These are phyloP conservation scores for Exobasidium cylindrosporum DNA, from an alignment of 1,284 basidiomycete genomes.

Conservation along the genomic window DNA sequence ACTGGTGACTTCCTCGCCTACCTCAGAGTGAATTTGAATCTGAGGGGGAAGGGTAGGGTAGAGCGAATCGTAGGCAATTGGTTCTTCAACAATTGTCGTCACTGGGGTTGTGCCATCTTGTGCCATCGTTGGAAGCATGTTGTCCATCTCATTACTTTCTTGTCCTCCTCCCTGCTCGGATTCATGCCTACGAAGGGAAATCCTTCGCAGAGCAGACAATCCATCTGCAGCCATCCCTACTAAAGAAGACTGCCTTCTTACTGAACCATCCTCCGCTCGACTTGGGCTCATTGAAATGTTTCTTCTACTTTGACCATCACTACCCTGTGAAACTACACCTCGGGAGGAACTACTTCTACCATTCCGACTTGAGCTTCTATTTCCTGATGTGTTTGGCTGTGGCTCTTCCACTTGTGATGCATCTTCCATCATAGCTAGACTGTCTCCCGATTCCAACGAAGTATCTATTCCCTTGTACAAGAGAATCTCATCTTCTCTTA, in stretches of 20 bases:
- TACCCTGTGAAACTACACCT: background rate
- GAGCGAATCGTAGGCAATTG: background rate
- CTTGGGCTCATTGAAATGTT: background rate
- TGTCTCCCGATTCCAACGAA: background rate
- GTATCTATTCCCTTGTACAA: conserved; percentile 7
- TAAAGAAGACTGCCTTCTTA: background rate
- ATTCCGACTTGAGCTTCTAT: background rate
- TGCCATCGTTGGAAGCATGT: background rate
- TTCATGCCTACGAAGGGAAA: background rate
- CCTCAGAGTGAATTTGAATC: background rate
- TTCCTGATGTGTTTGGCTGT: background rate
- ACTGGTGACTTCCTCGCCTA: background rate
- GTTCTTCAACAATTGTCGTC: background rate
- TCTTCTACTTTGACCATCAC: background rate
- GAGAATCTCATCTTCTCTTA: conserved; percentile 8
- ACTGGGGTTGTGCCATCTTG: background rate
- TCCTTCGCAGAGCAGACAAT: background rate
- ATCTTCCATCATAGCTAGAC: background rate
- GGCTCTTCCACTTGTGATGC: background rate
- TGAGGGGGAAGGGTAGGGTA: background rate
- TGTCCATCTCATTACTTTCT: background rate
- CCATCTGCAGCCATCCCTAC: background rate
- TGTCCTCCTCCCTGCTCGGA: background rate
- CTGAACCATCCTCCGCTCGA: background rate
- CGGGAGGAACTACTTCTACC: background rate